These are phyloP conservation scores for Candida koratica DNA, from an alignment of 805 yeast genomes.

Conservation along the genomic window DNA sequence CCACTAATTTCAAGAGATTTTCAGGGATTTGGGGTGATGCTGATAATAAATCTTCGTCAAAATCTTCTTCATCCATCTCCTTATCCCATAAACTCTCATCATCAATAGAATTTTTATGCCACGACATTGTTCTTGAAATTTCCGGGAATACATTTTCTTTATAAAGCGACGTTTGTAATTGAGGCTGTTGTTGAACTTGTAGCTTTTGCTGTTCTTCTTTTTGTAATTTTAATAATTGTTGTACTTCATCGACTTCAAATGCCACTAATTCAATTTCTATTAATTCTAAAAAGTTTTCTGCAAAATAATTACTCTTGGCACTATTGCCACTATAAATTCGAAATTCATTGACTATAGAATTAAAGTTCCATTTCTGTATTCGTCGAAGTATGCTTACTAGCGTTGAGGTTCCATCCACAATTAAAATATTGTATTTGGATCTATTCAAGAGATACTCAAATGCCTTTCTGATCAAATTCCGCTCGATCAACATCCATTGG, in stretches of 20 bases:
- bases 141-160: conserved; percentile 10
- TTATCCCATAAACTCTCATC: conserved; percentile 20
- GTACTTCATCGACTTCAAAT: conserved; percentile 31
- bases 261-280: conserved; percentile 53
- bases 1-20: conserved; percentile 53
- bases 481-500: conserved; percentile 76
- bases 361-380: conserved; percentile 84
- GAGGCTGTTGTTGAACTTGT: background rate
- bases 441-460: conserved; percentile 63
- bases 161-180: background rate
- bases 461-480: conserved; percentile 58
- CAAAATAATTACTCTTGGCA: conserved; percentile 60
- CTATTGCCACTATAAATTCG: conserved; percentile 55
- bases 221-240: conserved; percentile 18
- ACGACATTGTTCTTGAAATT: conserved; percentile 8
- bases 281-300: conserved; percentile 79
- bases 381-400: conserved; percentile 77
- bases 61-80: conserved; percentile 36
- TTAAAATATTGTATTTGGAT: conserved; percentile 59
- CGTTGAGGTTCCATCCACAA: conserved; percentile 78
- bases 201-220: conserved; percentile 9
- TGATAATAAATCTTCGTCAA: conserved; percentile 45
- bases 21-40: conserved; percentile 71
- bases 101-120: conserved; percentile 15
- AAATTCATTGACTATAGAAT: conserved; percentile 81